These are phyloP conservation scores for Pythium coloratum DNA, from an alignment of 352 stramenopile species.

Conservation along the genomic window DNA sequence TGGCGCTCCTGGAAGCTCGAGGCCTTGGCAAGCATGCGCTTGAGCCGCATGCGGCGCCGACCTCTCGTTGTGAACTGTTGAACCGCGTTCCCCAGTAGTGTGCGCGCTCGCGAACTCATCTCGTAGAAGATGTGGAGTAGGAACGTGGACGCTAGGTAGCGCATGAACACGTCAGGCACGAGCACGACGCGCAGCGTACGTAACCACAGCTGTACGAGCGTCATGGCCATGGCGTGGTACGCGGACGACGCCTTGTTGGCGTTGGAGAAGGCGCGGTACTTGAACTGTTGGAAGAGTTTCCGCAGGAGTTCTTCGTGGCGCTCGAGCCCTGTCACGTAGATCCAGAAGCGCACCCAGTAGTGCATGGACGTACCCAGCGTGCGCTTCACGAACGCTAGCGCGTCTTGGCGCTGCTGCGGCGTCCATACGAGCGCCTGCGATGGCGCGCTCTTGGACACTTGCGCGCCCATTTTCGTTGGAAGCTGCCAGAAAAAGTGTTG, in stretches of 20 bases:
- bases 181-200: slow-evolving; percentile 66
- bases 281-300: slow-evolving; percentile 47
- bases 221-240: slow-evolving; percentile 56
- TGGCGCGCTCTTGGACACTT: slow-evolving; percentile 18
- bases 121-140: slow-evolving; percentile 82
- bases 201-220: slow-evolving; percentile 73
- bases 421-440: slow-evolving; percentile 23
- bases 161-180: slow-evolving; percentile 76
- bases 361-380: slow-evolving; percentile 39
- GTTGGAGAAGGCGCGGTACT: slow-evolving; percentile 44
- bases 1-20: slow-evolving; percentile 70
- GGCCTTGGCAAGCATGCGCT: slow-evolving; percentile 53
- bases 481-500: neutral
- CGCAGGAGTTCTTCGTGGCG: slow-evolving; percentile 52
- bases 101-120: slow-evolving; percentile 42
- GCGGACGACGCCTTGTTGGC: slow-evolving; percentile 37
- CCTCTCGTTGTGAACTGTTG: slow-evolving; percentile 51
- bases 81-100: slow-evolving; percentile 31
- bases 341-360: slow-evolving; percentile 73
- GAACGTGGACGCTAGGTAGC: slow-evolving; percentile 75
- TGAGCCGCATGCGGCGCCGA: slow-evolving; percentile 44
- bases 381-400: slow-evolving; percentile 19
- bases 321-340: slow-evolving; percentile 76
- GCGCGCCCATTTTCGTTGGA: slow-evolving; percentile 14
- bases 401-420: slow-evolving; percentile 9